Evolutionary conservation across 306 rosid species (phyloP), one percentile per base, ranked within the genome.

Genomic region (Albizia julibrissin): DNA sequence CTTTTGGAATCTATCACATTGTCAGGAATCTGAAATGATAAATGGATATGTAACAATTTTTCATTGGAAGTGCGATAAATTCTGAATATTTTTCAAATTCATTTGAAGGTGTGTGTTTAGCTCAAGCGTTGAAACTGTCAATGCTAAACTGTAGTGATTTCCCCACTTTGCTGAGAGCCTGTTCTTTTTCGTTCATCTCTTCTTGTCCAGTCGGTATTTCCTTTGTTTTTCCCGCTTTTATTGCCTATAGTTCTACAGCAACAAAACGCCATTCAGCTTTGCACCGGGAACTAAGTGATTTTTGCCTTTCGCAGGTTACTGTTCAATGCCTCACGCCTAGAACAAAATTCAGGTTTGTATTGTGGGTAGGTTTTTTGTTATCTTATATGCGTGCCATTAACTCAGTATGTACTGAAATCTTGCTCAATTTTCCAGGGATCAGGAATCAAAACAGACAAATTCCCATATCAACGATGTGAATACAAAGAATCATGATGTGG

Each of bases 281-380:
- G 77, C 74, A 81, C 76, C 82, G 65, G 80, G 64, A 87, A 82
- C 85, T 84, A 62, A 79, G 69, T 72, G 69, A 31, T 72, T 87
- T 64, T 46, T 76, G 71, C 71, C 75, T 85, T 82, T 79, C 50
- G 86, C 81, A 87, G 90, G 90, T 87, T 72, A 87, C 88, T 40
- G 76, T 87, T 69, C 90, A 87, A 81, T 87, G 90, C 82, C 90
- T 87, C 67, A 79, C 86, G 43, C 90, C 88, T 67, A 76, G 79
- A 66, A 76, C 66, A 69, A 87, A 82, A 82, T 78, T 54, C 72
- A 85, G 90, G 90, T 87, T 84, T 84, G 90, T 79, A 39, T 66
- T 34, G 76, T 37, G 77, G 54, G 43, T 29, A 58, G 46, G 72
- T 64, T 37, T 62, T 82, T 26, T 75, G 54, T 71, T 26, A 75